Evolutionary conservation across 208 protist genomes (phyloP).

Genomic region (Trypanosoma avium): DNA sequence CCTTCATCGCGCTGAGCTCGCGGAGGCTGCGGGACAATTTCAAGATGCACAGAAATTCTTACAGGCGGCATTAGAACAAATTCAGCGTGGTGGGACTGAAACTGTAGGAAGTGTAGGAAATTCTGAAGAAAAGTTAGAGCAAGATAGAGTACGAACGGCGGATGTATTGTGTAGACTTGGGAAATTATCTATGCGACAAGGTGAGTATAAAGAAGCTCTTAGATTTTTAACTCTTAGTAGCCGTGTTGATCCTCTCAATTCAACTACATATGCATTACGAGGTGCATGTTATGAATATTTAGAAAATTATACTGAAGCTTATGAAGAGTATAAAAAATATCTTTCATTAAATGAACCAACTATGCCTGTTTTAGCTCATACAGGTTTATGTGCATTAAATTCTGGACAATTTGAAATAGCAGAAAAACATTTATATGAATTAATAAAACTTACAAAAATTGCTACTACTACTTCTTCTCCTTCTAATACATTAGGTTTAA

Average conservation of each 20-base stretch:
- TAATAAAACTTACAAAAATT: constrained; percentile 39
- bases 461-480: constrained; percentile 11
- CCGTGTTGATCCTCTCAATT: constrained; percentile 59
- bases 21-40: constrained; percentile 41
- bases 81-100: constrained; percentile 53
- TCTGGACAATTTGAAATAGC: constrained; percentile 57
- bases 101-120: constrained; percentile 1
- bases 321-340: constrained; percentile 85
- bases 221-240: constrained; percentile 56
- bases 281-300: constrained; percentile 78
- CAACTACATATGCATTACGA: constrained; percentile 69
- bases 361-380: constrained; percentile 74
- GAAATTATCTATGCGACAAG: constrained; percentile 53
- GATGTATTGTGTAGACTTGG: constrained; percentile 59
- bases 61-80: constrained; percentile 53
- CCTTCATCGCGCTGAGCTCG: constrained; percentile 33
- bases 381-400: constrained; percentile 80
- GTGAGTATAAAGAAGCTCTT: constrained; percentile 58
- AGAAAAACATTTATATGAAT: constrained; percentile 41
- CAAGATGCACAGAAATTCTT: constrained; percentile 41
- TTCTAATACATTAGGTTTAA: constrained; percentile 6
- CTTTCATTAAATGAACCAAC: constrained; percentile 64
- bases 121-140: constrained; percentile 13
- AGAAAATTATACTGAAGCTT: constrained; percentile 40
- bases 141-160: constrained; percentile 34